Percentiles rank a stretch among this genome's conserved stretches.
phyloP scores from a whole-genome alignment of 2,329 filamentous ascomycete species.

The Fusarium piperis region DNA sequence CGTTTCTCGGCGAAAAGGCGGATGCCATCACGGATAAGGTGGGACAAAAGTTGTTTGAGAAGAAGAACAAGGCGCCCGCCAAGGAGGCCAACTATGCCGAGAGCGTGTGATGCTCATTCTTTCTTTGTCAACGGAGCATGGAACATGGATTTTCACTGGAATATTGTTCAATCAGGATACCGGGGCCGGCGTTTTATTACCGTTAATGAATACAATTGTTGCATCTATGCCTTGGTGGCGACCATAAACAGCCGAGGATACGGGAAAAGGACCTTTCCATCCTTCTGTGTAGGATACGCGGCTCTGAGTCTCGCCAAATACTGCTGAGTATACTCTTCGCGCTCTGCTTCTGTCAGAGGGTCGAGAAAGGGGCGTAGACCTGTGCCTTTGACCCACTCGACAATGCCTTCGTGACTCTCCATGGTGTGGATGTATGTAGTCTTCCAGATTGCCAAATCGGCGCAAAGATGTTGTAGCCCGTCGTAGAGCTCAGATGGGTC shows the following conservation, averaged over 20 bases:
- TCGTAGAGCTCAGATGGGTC: slow-evolving; percentile 59
- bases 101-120: slow-evolving; percentile 37
- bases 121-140: not conserved
- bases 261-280: slow-evolving; percentile 64
- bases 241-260: slow-evolving; percentile 68
- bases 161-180: not conserved
- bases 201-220: not conserved
- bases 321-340: slow-evolving; percentile 54
- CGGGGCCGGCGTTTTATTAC: not conserved
- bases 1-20: slow-evolving; percentile 53
- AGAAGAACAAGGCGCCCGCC: slow-evolving; percentile 43
- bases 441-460: slow-evolving; percentile 62
- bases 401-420: slow-evolving; percentile 57
- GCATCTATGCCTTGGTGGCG: slow-evolving; percentile 41
- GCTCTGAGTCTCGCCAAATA: slow-evolving; percentile 57
- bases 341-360: slow-evolving; percentile 52
- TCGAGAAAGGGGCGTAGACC: slow-evolving; percentile 66
- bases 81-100: slow-evolving; percentile 42
- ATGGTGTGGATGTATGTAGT: slow-evolving; percentile 64
- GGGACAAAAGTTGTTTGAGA: slow-evolving; percentile 51
- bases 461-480: slow-evolving; percentile 54
- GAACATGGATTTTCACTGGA: not conserved
- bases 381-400: slow-evolving; percentile 69
- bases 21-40: slow-evolving; percentile 51
- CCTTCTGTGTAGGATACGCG: slow-evolving; percentile 54